Base-by-base conservation (phyloP, 2,329 filamentous ascomycete genomes). In the Cercospora berteroae region DNA sequence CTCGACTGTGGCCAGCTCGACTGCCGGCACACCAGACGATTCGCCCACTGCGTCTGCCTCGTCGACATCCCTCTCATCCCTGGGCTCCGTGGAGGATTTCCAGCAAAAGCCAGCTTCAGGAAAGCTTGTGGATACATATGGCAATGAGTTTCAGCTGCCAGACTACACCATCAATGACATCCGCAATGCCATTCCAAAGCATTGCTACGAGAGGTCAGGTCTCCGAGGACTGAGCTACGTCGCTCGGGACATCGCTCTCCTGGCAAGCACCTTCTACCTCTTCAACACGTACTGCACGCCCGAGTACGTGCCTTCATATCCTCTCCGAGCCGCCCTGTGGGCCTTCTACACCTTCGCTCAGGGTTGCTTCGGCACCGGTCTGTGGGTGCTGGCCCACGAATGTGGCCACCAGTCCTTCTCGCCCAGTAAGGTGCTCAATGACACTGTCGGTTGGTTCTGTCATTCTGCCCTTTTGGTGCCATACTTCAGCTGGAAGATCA, bases 401-500 rank as follows among this genome's bases (percentile, higher is more conserved):
- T 99, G 95, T 79, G 95, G 95, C 73, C 95, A 99, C 83, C 92
- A 95, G 80, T 90, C 95, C 69, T 98, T 99, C 85, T 98, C 95
- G 52, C 84, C 91, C n/a, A 97, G 92, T 76, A 94, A 92, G 84
- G 83, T 88, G 10, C 82, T 97, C 79, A 98, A 98, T 84, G 93
- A 98, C 81, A 88, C 91, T 27, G 93, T 95, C 67, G 94, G 94
- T 76, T 97, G 92, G 92, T 80, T 97, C 79, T 88, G 92, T 74
- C 94, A 98, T 84, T 97, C 94, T 42, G 81, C 88, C 55, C 88
- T 97, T 44, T 85, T 97, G 65, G 94, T 99, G 59, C 95, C 95
- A 23, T 99, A 98, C 85, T 99, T 97, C 85, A 96, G 93, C 79
- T 99, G 95, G 95, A 96, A 99, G 84, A 94, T 98, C 82, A 97